Conservation (phyloP, 257 asterid species). For the Solanum ossicruentum region DNA sequence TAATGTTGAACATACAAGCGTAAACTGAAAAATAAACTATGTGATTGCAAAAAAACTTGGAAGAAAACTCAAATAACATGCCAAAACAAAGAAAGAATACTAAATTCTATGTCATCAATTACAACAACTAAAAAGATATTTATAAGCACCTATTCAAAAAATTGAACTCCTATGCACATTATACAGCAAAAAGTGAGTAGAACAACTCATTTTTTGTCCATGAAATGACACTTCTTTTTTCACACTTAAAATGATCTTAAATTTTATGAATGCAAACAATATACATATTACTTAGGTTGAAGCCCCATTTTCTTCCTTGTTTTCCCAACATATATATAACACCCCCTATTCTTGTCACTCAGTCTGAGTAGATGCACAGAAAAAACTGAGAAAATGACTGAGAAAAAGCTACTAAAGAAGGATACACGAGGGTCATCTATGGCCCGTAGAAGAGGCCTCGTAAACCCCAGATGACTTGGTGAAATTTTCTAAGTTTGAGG, state of each 20-base stretch:
- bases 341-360: no score
- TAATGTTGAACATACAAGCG: neutral
- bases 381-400: no score
- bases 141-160: neutral
- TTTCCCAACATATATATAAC: no score
- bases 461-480: no score
- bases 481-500: no score
- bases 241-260: no score
- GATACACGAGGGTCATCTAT: no score
- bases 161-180: neutral
- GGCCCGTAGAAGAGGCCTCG: no score
- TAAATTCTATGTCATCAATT: neutral
- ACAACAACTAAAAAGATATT: neutral
- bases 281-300: conserved; percentile 1
- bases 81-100: neutral
- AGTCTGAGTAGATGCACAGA: no score
- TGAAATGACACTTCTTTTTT: no score
- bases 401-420: no score
- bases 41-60: no score
- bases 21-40: neutral
- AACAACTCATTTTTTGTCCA: neutral
- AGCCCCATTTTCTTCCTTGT: conserved; percentile 70
- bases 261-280: neutral
- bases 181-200: neutral
- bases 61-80: neutral